These are phyloP conservation scores for Dryas drummondii DNA, from an alignment of 306 rosid genomes.

Conservation along the genomic window DNA sequence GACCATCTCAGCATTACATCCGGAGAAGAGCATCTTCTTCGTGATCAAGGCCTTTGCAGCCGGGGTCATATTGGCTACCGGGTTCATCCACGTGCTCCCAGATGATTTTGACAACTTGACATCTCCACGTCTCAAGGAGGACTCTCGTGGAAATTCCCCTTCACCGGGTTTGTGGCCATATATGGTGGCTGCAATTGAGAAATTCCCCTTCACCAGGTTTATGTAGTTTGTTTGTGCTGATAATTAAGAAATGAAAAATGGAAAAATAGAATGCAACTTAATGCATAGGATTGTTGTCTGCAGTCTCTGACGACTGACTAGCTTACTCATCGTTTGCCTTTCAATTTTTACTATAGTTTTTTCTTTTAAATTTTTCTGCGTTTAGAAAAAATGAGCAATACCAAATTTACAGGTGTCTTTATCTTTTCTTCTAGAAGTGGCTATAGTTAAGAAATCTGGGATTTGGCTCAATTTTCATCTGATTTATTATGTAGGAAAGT, in stretches of 20 bases:
- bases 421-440: no score
- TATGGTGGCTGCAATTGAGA: no score
- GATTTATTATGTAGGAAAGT: no score
- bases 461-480: not conserved
- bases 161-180: slow-evolving; percentile 76
- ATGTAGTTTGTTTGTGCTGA: slow-evolving; percentile 11
- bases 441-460: no score
- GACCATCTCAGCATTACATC: slow-evolving; percentile 49
- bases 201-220: slow-evolving; percentile 79
- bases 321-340: no score
- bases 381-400: not conserved
- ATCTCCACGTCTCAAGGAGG: slow-evolving; percentile 37
- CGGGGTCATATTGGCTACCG: slow-evolving; percentile 71
- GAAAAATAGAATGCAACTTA: not conserved
- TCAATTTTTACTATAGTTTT: no score
- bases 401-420: no score
- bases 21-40: slow-evolving; percentile 55
- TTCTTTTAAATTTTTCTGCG: not conserved
- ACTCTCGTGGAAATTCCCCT: slow-evolving; percentile 67
- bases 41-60: slow-evolving; percentile 72
- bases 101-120: slow-evolving; percentile 60
- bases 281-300: no score
- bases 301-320: no score
- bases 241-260: no score
- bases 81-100: slow-evolving; percentile 73